phyloP scores from a whole-genome alignment of 345 rosid species.

The Eucalyptus fibrosa region DNA sequence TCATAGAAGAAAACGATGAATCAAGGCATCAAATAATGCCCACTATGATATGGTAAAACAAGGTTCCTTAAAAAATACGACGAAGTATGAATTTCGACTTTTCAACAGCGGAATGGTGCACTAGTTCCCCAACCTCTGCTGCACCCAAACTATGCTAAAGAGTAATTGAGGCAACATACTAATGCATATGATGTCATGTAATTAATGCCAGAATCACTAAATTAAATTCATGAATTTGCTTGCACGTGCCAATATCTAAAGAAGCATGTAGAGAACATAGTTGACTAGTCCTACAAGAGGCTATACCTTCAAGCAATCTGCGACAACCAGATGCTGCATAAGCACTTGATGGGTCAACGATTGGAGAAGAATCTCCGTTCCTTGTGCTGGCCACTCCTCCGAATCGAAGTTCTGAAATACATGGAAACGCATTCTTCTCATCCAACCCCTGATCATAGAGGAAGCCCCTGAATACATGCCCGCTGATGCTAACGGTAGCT shows the following conservation, averaged over 20 bases:
- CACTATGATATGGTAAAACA: neutral
- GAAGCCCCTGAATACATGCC: slow-evolving; percentile 39
- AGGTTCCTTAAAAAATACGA: neutral
- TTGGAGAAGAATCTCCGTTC: slow-evolving; percentile 16
- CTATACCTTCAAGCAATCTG: slow-evolving; percentile 14
- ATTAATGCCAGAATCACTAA: neutral
- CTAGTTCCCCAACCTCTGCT: neutral
- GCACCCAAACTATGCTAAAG: neutral
- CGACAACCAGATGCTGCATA: slow-evolving; percentile 12
- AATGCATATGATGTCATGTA: neutral
- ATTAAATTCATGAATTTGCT: neutral
- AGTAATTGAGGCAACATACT: neutral
- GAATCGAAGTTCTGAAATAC: slow-evolving; percentile 10
- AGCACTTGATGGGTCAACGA: slow-evolving; percentile 2
- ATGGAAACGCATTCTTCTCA: slow-evolving; percentile 28
- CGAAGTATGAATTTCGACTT: neutral
- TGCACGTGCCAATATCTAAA: neutral
- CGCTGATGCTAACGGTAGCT: slow-evolving; percentile 35
- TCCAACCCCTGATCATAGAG: slow-evolving; percentile 56
- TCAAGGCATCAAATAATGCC: neutral
- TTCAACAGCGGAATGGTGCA: neutral
- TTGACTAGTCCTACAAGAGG: neutral
- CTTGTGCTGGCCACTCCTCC: slow-evolving; percentile 1
- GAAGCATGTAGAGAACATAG: neutral
- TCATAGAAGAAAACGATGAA: neutral